Conservation (phyloP, 2,329 filamentous ascomycete genomes). For the Aureobasidium lini region DNA sequence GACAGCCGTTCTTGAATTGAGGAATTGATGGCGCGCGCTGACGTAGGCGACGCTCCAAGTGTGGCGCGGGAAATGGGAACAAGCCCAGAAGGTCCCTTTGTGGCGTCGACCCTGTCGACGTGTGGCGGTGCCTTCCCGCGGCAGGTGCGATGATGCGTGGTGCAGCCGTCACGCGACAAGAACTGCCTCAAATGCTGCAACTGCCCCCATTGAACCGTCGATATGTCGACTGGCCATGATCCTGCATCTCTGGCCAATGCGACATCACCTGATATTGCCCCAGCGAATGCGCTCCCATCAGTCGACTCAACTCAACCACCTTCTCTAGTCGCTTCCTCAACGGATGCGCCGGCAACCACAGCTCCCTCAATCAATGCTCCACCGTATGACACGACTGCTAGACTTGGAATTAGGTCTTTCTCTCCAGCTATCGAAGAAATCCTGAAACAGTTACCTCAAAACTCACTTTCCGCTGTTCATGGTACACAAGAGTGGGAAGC, state of each 20-base stretch:
- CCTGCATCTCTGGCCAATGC: not conserved
- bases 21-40: not conserved
- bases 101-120: not conserved
- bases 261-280: not conserved
- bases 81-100: no score
- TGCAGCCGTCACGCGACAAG: not conserved
- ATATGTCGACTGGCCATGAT: not conserved
- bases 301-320: not conserved
- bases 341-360: not conserved
- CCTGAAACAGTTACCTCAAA: constrained; percentile 31
- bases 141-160: not conserved
- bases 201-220: not conserved
- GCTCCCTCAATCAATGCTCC: not conserved
- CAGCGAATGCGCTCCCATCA: not conserved
- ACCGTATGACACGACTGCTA: not conserved
- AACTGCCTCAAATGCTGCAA: not conserved
- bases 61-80: no score
- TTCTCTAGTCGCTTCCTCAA: not conserved
- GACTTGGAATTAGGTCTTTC: constrained; percentile 5
- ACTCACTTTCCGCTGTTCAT: constrained; percentile 20
- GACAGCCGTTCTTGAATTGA: not conserved
- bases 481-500: constrained; percentile 38
- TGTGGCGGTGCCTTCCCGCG: not conserved
- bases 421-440: constrained; percentile 35
- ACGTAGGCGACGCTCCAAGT: not conserved